phyloP scores from a whole-genome alignment of 164 flowering plant species.

The Magnolia officinalis region DNA sequence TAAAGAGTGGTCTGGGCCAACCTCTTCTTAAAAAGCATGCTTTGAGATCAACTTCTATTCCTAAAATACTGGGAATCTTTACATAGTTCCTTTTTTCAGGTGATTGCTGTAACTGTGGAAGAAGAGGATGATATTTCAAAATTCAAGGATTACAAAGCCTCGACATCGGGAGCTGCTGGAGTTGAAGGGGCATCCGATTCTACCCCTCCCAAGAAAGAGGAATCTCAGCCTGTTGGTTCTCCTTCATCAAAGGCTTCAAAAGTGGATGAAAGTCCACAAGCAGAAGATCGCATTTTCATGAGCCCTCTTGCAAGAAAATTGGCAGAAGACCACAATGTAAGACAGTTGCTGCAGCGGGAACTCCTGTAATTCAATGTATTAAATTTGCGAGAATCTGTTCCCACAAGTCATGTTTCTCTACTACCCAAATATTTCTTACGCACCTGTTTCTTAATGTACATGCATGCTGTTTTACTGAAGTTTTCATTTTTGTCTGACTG shows the following conservation, averaged over 20 bases:
- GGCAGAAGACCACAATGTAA: slow-evolving; percentile 83
- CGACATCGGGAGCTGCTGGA: slow-evolving; percentile 38
- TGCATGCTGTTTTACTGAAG: not conserved
- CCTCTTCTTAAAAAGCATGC: too few species aligned
- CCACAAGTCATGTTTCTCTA: not conserved
- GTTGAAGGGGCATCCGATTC: slow-evolving; percentile 43
- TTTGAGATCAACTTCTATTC: too few species aligned
- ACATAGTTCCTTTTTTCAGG: slow-evolving; percentile 31
- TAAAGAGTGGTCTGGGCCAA: too few species aligned
- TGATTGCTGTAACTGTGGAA: slow-evolving; percentile 93
- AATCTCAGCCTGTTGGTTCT: slow-evolving; percentile 37
- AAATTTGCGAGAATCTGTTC: not conserved
- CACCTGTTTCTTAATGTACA: not conserved
- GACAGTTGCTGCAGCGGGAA: slow-evolving; percentile 10
- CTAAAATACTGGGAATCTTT: not conserved
- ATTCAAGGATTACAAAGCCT: slow-evolving; percentile 70
- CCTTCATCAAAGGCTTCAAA: slow-evolving; percentile 46
- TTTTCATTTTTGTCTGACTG: not conserved
- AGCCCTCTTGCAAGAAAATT: slow-evolving; percentile 90
- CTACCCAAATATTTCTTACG: not conserved
- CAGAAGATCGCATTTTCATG: slow-evolving; percentile 70
- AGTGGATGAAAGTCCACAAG: slow-evolving; percentile 37
- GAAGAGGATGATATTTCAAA: slow-evolving; percentile 80
- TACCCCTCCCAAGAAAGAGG: slow-evolving; percentile 58
- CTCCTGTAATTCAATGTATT: not conserved